Base-by-base conservation (phyloP, 1,284 basidiomycete genomes). In the Sparassis latifolia region DNA sequence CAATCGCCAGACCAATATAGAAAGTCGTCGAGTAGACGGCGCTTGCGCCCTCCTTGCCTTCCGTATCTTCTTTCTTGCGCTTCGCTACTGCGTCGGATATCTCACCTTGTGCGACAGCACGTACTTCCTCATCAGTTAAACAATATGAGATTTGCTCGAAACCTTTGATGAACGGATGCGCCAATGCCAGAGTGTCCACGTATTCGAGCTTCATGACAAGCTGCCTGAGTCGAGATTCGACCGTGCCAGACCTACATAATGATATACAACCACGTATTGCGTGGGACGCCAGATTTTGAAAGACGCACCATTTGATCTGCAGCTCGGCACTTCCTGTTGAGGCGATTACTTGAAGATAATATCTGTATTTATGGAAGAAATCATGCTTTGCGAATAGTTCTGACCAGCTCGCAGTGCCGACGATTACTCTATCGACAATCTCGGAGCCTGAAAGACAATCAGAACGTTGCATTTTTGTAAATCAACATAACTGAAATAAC, bases 281-380 rank as follows among this genome's bases (percentile, higher is more conserved):
- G 20, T 20, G 20, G 32, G 30, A 44, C 4, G 20, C 33, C 48
- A 35, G 46, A 56, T 46, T 50, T 52, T 44, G 40, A 31, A 44
- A 44, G 31, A 69, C 80, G 49, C 66, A 94, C 97, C 97, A 99
- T 72, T 97, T 97, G 56, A 94, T 84, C 67, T 99, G 94, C 20
- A 89, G 73, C 29, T 97, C 94, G 2, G 84, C 66, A 42, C 84
- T 82, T 29, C 86, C 84, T 48, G 92, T 86, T 39, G 93, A 95
- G 5, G 96, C 95, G 51, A 96, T 92, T 31, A 99, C 87, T 79
- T 97, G 94, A n/a, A 99, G 81, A 67, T 99, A 99, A 73, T 97
- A 94, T 55, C 91, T 86, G 72, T 99, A 99, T 71, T 89, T 91
- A 68, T 89, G 84, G 77, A 98, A 99, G 69, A 99, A 99, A 70